Conservation (phyloP, 495 filamentous ascomycete genomes). For the Pyronema omphalodes region DNA sequence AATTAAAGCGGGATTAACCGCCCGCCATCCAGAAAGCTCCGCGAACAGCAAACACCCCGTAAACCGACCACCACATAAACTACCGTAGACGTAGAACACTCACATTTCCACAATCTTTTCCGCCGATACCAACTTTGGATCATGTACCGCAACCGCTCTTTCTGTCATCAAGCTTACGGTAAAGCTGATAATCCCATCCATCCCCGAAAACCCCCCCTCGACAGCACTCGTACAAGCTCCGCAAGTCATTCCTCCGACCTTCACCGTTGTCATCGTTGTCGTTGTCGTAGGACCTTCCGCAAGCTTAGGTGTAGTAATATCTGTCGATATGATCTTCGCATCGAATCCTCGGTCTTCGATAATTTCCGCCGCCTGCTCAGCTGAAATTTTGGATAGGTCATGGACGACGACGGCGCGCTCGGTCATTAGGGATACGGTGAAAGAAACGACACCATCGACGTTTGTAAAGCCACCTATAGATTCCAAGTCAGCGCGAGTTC, state of each 20-base stretch:
- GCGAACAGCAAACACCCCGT: no score
- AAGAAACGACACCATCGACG: constrained; percentile 58
- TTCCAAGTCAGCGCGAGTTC: constrained; percentile 3
- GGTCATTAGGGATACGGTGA: constrained; percentile 84
- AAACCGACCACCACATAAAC: not conserved
- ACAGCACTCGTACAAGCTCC: constrained; percentile 88
- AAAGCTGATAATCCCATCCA: constrained; percentile 65
- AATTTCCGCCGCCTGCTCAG: constrained; percentile 57
- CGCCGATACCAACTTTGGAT: constrained; percentile 46
- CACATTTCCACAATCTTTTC: constrained; percentile 48
- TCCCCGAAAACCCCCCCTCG: constrained; percentile 59
- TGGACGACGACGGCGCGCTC: constrained; percentile 80
- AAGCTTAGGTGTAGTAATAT: constrained; percentile 59
- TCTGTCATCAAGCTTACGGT: constrained; percentile 88
- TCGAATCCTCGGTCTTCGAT: constrained; percentile 94
- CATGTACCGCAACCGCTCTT: constrained; percentile 74
- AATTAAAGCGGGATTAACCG: not conserved
- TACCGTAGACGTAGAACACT: constrained; percentile 22
- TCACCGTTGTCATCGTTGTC: constrained; percentile 50
- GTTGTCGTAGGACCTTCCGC: constrained; percentile 39
- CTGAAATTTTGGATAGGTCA: constrained; percentile 53
- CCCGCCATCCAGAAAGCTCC: not conserved
- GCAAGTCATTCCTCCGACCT: constrained; percentile 89
- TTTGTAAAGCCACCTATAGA: constrained; percentile 51
- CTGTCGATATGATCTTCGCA: constrained; percentile 72